Conservation (phyloP, 106 monocot species). For the Amphibolis antarctica region DNA sequence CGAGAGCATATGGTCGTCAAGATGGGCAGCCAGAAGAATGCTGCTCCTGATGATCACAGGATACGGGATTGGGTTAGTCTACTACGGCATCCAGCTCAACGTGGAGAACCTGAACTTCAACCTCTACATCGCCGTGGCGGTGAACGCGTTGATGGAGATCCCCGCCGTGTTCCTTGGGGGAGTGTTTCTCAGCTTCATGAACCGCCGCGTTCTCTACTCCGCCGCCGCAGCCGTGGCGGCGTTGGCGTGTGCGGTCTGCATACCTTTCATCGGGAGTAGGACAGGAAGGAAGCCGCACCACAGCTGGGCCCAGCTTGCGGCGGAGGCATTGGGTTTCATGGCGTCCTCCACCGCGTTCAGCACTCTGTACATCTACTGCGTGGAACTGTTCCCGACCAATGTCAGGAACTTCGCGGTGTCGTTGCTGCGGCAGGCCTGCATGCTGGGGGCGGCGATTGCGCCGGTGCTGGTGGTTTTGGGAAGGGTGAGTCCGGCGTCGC, state of each 20-base stretch:
- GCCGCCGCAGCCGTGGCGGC: conserved; percentile 32
- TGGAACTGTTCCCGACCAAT: conserved; percentile 71
- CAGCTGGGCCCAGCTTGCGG: conserved; percentile 35
- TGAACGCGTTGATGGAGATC: conserved; percentile 65
- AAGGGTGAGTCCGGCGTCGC: conserved; percentile 29
- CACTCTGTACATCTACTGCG: conserved; percentile 46
- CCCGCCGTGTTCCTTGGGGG: conserved; percentile 65
- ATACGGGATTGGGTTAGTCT: conserved; percentile 62
- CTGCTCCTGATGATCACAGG: conserved; percentile 36
- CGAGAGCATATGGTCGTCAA: conserved; percentile 37
- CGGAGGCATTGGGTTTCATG: conserved; percentile 65
- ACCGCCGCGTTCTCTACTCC: conserved; percentile 43
- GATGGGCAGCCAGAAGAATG: conserved; percentile 48
- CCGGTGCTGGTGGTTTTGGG: conserved; percentile 60
- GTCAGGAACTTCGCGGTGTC: conserved; percentile 78
- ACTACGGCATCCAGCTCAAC: conserved; percentile 82
- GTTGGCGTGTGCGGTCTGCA: conserved; percentile 30
- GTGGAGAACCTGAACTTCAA: conserved; percentile 75
- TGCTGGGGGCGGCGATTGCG: conserved; percentile 71
- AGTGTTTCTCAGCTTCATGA: conserved; percentile 34
- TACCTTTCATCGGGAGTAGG: conserved; percentile 16
- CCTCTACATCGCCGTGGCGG: conserved; percentile 57
- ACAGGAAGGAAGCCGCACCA: conserved; percentile 13
- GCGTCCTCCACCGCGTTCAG: conserved; percentile 48
- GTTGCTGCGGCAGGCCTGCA: conserved; percentile 52